Evolutionary conservation across 768 basidiomycete genomes (phyloP), one percentile per base, ranked within the genome.

Genomic region (Dioszegia hungarica): DNA sequence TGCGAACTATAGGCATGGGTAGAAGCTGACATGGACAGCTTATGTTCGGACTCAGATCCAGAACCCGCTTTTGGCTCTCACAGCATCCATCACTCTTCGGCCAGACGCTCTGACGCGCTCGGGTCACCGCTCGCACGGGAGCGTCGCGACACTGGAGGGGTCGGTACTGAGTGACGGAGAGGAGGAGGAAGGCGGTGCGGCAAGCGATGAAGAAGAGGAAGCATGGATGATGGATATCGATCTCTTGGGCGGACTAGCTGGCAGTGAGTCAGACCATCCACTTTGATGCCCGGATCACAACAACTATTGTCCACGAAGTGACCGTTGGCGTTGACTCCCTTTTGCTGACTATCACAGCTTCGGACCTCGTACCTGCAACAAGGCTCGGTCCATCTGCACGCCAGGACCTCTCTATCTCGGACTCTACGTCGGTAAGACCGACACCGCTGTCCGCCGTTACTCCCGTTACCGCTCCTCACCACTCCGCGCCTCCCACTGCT

Each of bases 11-110:
- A 29, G 3, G 36, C 20, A 49, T n/a, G n/a, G n/a, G n/a, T n/a
- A n/a, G n/a, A n/a, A 17, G 47, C 24, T 39, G 33, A 40, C 24
- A 31, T 33, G 31, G 31, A 6, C 14, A 92, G 90, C 87, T 0
- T 92, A 86, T 72, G 76, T 91, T 27, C 82, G 85, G 29, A 83
- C 90, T 15, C 79, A 81, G 31, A 82, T 86, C 45, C 66, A 78
- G 2, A 84, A 91, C 58, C 91, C 91, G 10, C 75, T 94, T 11
- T 81, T 95, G 25, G 90, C 87, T 66, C 76, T 95, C 27, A 95
- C 91, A 0, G 81, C 86, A 3, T 90, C 88, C 2, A 81, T 85
- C n/a, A 95, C 91, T 0, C 78, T 94, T n/a, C 83, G 91, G 46
- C 89, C 93, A 12, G 34, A 44, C 20, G 41, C 52, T 24, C 8